phyloP scores from a whole-genome alignment of 352 stramenopile species.

The Globisporangium takayamanum region DNA sequence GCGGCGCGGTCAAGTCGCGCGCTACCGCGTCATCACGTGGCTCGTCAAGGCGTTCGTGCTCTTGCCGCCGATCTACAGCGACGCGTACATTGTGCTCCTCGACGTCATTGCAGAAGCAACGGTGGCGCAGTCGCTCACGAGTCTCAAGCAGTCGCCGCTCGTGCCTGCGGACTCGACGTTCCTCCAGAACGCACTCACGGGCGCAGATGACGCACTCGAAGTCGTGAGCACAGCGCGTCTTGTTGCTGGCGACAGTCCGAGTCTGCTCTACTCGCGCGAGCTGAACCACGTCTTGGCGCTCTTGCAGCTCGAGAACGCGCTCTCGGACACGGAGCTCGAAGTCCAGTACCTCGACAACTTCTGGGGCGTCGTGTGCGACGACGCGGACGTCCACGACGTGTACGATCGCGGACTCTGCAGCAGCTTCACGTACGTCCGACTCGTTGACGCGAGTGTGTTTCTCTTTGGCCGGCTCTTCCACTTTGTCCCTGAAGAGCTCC shows the following conservation, averaged over 20 bases:
- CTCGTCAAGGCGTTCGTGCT: constrained; percentile 71
- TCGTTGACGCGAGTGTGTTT: constrained; percentile 72
- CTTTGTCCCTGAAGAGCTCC: constrained; percentile 73
- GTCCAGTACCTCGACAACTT: constrained; percentile 81
- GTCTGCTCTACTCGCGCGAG: constrained; percentile 60
- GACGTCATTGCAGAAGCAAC: constrained; percentile 77
- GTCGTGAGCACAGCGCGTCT: constrained; percentile 50
- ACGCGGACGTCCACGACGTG: constrained; percentile 18
- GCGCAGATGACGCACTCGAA: constrained; percentile 52
- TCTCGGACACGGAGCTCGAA: constrained; percentile 81
- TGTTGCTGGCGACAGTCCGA: constrained; percentile 53
- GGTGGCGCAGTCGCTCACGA: constrained; percentile 73
- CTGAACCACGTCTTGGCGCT: constrained; percentile 73
- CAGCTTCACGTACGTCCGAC: constrained; percentile 72
- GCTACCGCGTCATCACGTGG: constrained; percentile 71
- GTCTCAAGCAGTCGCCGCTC: constrained; percentile 46
- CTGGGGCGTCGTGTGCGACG: constrained; percentile 37
- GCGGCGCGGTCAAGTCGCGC: constrained; percentile 69
- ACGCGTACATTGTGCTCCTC: constrained; percentile 75
- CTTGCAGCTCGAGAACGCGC: constrained; percentile 57
- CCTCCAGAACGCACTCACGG: constrained; percentile 46
- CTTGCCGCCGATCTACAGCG: constrained; percentile 69
- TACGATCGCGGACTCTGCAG: constrained; percentile 43
- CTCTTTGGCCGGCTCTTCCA: constrained; percentile 78
- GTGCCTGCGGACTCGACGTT: constrained; percentile 60